Evolutionary conservation across 2,329 filamentous ascomycete species (phyloP).

Genomic region (Aureobasidium sp.): DNA sequence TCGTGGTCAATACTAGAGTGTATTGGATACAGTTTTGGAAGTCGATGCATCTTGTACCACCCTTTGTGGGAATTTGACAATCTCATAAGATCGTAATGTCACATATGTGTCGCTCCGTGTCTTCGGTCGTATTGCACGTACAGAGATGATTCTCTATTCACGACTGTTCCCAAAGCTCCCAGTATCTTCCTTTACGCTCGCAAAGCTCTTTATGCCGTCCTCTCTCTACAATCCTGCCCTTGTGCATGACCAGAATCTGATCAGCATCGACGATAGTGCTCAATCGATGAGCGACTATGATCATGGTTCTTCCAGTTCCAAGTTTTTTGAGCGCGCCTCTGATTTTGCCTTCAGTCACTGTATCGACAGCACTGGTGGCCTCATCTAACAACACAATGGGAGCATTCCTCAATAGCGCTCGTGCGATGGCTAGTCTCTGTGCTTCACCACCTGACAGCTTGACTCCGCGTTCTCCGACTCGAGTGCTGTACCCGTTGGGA

Average conservation of each 20-base stretch:
- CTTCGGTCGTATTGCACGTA: too few relatives aligned
- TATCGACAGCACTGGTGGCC: slow-evolving; percentile 47
- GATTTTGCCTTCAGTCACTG: slow-evolving; percentile 44
- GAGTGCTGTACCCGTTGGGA: slow-evolving; percentile 72
- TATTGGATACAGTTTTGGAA: too few relatives aligned
- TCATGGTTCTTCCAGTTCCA: slow-evolving; percentile 36
- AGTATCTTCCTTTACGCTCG: not conserved
- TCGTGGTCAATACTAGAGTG: too few relatives aligned
- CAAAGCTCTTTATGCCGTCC: slow-evolving; percentile 73
- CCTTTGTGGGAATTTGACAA: too few relatives aligned
- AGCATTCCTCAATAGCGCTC: slow-evolving; percentile 46
- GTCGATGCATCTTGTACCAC: too few relatives aligned
- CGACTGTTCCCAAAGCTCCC: not conserved
- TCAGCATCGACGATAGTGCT: slow-evolving; percentile 47
- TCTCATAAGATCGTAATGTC: too few relatives aligned
- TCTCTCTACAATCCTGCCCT: slow-evolving; percentile 52
- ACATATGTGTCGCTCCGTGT: too few relatives aligned
- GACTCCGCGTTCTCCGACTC: slow-evolving; percentile 41
- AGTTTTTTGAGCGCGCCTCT: slow-evolving; percentile 45
- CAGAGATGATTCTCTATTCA: too few relatives aligned
- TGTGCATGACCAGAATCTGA: slow-evolving; percentile 53
- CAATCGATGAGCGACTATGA: slow-evolving; percentile 51
- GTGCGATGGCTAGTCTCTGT: slow-evolving; percentile 47
- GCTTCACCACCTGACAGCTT: slow-evolving; percentile 48
- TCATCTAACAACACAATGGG: slow-evolving; percentile 47